Evolutionary conservation across 2,329 filamentous ascomycete species (phyloP).

Genomic region (Aspergillus arachidicola): DNA sequence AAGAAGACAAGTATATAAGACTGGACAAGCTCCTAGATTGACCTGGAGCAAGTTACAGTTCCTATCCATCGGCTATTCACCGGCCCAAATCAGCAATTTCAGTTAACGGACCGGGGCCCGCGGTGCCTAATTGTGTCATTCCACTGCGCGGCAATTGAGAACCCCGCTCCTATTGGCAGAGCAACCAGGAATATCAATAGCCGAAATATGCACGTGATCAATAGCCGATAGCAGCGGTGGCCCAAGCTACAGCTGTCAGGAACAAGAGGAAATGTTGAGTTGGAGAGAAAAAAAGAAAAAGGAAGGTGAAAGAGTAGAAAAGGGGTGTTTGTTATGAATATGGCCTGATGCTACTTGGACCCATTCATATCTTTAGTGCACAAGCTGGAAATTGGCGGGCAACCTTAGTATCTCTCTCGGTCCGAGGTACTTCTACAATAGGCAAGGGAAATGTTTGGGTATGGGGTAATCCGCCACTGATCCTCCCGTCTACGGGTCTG

Average conservation of each 20-base stretch:
- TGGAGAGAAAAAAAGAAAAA: neutral
- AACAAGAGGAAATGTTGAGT: neutral
- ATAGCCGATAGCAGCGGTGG: neutral
- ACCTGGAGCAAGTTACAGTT: neutral
- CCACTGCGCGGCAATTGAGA: conserved; percentile 8
- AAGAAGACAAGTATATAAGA: neutral
- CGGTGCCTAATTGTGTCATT: conserved; percentile 8
- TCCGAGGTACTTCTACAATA: conserved; percentile 15
- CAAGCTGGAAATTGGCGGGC: neutral
- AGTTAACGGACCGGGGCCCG: conserved; percentile 1
- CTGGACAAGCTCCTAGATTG: neutral
- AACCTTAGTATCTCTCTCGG: conserved; percentile 8
- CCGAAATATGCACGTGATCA: conserved; percentile 16
- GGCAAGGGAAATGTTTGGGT: conserved; percentile 2
- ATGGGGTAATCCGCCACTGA: conserved; percentile 1
- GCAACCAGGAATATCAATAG: neutral
- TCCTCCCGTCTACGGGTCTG: conserved; percentile 3
- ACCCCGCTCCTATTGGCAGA: conserved; percentile 13
- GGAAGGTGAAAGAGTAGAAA: neutral
- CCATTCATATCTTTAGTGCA: neutral
- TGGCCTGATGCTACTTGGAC: neutral
- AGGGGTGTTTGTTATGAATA: neutral
- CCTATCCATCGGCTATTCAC: conserved; percentile 8
- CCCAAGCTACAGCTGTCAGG: neutral
- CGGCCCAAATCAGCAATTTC: conserved; percentile 8